Evolutionary conservation across 331 rosid genomes (phyloP).

Genomic region (Spiraea crenata): DNA sequence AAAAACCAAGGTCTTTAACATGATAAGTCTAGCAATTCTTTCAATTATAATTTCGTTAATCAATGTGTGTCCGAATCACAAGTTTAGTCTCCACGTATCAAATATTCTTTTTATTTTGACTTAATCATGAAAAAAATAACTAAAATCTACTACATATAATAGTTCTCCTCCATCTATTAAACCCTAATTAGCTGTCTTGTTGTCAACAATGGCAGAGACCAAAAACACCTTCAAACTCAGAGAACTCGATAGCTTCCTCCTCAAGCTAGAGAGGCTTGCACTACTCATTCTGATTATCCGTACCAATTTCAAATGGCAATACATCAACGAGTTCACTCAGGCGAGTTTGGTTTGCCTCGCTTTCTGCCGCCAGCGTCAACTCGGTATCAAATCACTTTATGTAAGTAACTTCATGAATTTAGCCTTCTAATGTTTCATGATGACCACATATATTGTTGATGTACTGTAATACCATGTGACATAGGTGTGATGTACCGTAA

Average conservation of each 20-base stretch:
- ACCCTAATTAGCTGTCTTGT: not conserved
- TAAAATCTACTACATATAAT: too few species aligned
- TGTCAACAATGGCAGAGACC: slow-evolving; percentile 1
- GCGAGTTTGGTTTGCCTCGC: not conserved
- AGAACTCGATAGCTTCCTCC: not conserved
- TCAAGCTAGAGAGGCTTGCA: not conserved
- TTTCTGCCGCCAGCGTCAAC: not conserved
- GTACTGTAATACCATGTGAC: too few species aligned
- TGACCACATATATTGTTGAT: not conserved
- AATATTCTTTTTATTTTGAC: too few species aligned
- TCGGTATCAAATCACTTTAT: not conserved
- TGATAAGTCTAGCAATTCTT: too few species aligned
- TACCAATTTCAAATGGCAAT: not conserved
- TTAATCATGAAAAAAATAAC: too few species aligned
- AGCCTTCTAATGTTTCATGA: not conserved
- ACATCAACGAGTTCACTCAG: slow-evolving; percentile 2
- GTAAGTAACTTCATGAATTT: not conserved
- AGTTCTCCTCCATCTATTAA: not conserved
- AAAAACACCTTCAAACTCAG: not conserved
- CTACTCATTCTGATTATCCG: not conserved
- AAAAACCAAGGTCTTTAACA: too few species aligned
- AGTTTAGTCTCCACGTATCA: too few species aligned
- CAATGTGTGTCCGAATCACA: too few species aligned
- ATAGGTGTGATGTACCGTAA: too few species aligned
- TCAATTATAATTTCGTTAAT: too few species aligned